These are phyloP conservation scores for Entamoeba moshkovskii DNA, from an alignment of 208 protist genomes.

Conservation along the genomic window DNA sequence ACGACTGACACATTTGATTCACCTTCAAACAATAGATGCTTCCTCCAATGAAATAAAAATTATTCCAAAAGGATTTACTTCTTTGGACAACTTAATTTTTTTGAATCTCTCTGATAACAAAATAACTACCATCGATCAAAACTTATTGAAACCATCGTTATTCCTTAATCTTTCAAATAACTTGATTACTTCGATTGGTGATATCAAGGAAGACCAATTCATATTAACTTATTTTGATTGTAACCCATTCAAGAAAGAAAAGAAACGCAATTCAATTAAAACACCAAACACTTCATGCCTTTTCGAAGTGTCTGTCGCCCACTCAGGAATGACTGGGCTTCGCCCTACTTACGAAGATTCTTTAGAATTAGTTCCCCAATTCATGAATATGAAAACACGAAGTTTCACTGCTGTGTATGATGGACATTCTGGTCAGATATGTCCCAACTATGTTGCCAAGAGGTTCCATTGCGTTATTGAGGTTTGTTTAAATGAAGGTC, in stretches of 20 bases:
- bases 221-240: background rate
- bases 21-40: no score
- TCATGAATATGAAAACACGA: background rate
- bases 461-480: background rate
- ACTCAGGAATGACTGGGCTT: background rate
- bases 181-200: no score
- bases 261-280: background rate
- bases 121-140: no score
- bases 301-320: background rate
- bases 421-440: conserved; percentile 8
- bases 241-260: background rate
- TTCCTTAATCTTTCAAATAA: no score
- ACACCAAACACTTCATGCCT: background rate
- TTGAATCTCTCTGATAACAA: no score
- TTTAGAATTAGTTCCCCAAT: background rate
- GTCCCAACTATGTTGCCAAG: background rate
- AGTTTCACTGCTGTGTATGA: conserved; percentile 20
- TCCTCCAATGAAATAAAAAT: no score
- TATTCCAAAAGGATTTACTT: no score
- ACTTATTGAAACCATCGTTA: no score
- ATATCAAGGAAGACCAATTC: no score
- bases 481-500: background rate
- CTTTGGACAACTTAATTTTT: no score
- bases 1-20: no score
- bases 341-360: background rate